Percentiles rank a stretch among this genome's conserved stretches.
Conservation (phyloP, 768 basidiomycete genomes). For the Amanita pseudoporphyria region DNA sequence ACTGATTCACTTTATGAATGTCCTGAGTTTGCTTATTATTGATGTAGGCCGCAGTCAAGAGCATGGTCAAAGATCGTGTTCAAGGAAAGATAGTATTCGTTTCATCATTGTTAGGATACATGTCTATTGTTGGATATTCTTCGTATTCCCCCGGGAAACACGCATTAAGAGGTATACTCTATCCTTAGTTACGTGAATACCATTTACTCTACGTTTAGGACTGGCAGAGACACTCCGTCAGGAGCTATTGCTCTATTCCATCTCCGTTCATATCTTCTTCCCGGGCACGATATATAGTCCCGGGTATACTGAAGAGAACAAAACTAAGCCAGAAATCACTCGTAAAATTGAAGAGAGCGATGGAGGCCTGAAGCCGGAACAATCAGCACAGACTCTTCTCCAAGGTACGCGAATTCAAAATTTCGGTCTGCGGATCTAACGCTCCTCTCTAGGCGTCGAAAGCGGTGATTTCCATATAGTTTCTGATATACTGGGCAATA, state of each 20-base stretch:
- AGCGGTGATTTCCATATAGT: slow-evolving; percentile 68
- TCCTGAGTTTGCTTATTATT: background rate
- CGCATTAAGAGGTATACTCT: slow-evolving; percentile 61
- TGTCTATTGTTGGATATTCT: slow-evolving; percentile 70
- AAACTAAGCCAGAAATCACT: slow-evolving; percentile 66
- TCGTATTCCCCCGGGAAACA: slow-evolving; percentile 81
- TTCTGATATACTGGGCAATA: slow-evolving; percentile 51
- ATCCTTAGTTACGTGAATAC: background rate
- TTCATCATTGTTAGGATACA: slow-evolving; percentile 64
- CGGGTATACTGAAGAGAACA: slow-evolving; percentile 69
- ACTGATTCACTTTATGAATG: background rate
- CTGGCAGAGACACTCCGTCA: slow-evolving; percentile 77
- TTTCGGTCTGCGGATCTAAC: background rate
- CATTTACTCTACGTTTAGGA: slow-evolving; percentile 29
- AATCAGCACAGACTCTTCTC: slow-evolving; percentile 49
- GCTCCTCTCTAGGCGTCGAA: slow-evolving; percentile 42
- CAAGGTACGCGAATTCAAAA: slow-evolving; percentile 33
- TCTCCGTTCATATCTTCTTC: slow-evolving; percentile 73
- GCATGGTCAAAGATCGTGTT: slow-evolving; percentile 46
- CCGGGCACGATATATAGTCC: slow-evolving; percentile 75
- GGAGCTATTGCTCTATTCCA: slow-evolving; percentile 70
- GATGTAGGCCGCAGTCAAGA: slow-evolving; percentile 52
- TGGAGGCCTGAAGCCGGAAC: slow-evolving; percentile 50
- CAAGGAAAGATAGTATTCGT: slow-evolving; percentile 71
- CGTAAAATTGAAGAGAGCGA: slow-evolving; percentile 72